Evolutionary conservation across 768 basidiomycete genomes (phyloP).

Genomic region (Boletellus ananas): DNA sequence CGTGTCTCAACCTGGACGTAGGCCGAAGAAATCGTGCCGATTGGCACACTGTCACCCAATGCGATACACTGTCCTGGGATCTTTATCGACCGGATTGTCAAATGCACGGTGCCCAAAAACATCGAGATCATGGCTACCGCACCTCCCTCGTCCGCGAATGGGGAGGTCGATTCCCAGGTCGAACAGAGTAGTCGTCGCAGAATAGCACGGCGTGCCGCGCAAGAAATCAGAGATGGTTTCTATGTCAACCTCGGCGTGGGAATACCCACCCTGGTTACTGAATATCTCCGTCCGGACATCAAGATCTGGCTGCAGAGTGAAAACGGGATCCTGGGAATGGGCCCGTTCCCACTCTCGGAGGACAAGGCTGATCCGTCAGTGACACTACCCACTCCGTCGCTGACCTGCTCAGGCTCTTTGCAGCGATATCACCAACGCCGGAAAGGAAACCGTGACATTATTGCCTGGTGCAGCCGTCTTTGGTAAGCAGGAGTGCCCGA

Average conservation of each 20-base stretch:
- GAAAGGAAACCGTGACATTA: slow-evolving; percentile 90
- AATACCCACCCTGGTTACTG: slow-evolving; percentile 85
- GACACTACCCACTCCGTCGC: not conserved
- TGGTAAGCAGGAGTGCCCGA: slow-evolving; percentile 60
- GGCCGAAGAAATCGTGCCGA: slow-evolving; percentile 86
- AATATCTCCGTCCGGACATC: slow-evolving; percentile 63
- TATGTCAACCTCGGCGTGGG: slow-evolving; percentile 86
- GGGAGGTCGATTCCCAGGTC: slow-evolving; percentile 45
- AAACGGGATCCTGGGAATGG: slow-evolving; percentile 85
- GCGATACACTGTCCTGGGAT: slow-evolving; percentile 77
- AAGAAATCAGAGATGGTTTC: slow-evolving; percentile 45
- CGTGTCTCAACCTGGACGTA: slow-evolving; percentile 22
- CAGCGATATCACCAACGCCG: slow-evolving; percentile 87
- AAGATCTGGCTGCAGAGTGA: slow-evolving; percentile 84
- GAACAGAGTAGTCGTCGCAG: slow-evolving; percentile 56
- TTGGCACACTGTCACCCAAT: slow-evolving; percentile 77
- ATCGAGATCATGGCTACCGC: slow-evolving; percentile 73
- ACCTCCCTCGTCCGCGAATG: slow-evolving; percentile 34
- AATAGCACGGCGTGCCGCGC: slow-evolving; percentile 55
- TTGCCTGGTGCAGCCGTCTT: slow-evolving; percentile 88
- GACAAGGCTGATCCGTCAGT: slow-evolving; percentile 76
- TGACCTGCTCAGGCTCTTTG: slow-evolving; percentile 29
- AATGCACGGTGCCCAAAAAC: slow-evolving; percentile 65
- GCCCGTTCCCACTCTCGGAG: slow-evolving; percentile 69
- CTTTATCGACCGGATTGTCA: slow-evolving; percentile 82